A percentile compares a stretch with the other conserved stretches of the same genome.
Evolutionary conservation across 768 basidiomycete species (phyloP).

Genomic region (Suillus sp.): DNA sequence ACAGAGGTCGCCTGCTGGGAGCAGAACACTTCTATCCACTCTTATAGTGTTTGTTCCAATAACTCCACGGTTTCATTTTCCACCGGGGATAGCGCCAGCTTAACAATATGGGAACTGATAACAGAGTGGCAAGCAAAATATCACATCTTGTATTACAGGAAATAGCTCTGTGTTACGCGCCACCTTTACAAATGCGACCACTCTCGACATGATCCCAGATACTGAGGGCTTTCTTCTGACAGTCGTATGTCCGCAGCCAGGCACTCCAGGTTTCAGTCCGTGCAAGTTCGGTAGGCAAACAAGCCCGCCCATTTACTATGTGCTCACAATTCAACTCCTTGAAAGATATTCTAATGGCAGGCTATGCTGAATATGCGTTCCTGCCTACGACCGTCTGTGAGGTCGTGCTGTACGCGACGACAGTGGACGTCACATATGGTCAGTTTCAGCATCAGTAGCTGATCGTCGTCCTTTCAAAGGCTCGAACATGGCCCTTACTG

Average conservation of each 20-base stretch:
- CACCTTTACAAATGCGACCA: constrained; percentile 4
- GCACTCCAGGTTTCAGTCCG: neutral
- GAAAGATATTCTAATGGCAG: constrained; percentile 1
- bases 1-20: constrained; percentile 4
- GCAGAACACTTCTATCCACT: neutral
- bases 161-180: constrained; percentile 1
- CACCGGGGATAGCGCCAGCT: neutral
- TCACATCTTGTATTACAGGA: constrained; percentile 1
- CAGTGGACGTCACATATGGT: constrained; percentile 2
- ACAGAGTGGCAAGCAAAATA: neutral
- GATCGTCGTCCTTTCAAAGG: neutral
- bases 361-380: neutral
- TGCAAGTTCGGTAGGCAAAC: neutral
- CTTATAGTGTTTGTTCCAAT: neutral
- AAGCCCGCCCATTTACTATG: neutral
- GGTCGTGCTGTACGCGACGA: constrained; percentile 1
- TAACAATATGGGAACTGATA: constrained; percentile 3
- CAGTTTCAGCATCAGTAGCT: neutral
- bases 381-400: constrained; percentile 3
- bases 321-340: neutral
- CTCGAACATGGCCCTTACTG: neutral
- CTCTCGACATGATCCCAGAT: constrained; percentile 2
- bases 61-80: neutral
- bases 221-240: constrained; percentile 10
- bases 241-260: neutral